These are phyloP conservation scores for Mortierella sp. DNA, from an alignment of 371 early-diverging fungal genomes.

Conservation along the genomic window DNA sequence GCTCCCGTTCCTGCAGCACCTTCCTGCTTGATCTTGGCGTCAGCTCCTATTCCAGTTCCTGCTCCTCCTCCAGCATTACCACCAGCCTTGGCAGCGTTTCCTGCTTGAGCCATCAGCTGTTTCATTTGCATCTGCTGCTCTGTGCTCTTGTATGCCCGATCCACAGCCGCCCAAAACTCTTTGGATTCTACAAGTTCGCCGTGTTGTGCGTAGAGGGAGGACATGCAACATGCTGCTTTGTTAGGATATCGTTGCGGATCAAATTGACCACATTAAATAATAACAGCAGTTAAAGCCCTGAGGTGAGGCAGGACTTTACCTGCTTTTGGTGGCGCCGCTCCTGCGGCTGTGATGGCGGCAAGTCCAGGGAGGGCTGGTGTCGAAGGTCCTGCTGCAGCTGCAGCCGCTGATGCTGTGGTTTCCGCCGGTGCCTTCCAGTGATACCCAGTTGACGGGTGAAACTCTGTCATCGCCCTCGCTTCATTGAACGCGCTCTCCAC, in stretches of 20 bases:
- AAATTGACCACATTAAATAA: background rate
- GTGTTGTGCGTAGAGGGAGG: background rate
- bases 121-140: slow-evolving; percentile 33
- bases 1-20: slow-evolving; percentile 2
- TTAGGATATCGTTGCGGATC: background rate
- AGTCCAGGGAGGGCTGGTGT: background rate
- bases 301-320: background rate
- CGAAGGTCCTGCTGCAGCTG: background rate
- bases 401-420: background rate
- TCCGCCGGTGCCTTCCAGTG: slow-evolving; percentile 71
- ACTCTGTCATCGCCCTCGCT: slow-evolving; percentile 74
- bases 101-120: slow-evolving; percentile 22
- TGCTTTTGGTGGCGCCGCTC: slow-evolving; percentile 14
- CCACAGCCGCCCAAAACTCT: slow-evolving; percentile 42
- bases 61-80: background rate
- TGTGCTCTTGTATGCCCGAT: slow-evolving; percentile 30
- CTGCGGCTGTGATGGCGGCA: background rate
- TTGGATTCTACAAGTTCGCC: slow-evolving; percentile 27
- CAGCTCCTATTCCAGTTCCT: background rate
- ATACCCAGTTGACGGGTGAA: slow-evolving; percentile 83
- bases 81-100: slow-evolving; percentile 5
- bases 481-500: slow-evolving; percentile 81
- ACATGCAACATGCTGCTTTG: background rate
- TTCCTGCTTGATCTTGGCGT: background rate
- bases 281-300: background rate